Percentiles rank a stretch among this genome's conserved stretches.
Conservation (phyloP, 805 yeast genomes). For the Wickerhamomyces strasburgensis region DNA sequence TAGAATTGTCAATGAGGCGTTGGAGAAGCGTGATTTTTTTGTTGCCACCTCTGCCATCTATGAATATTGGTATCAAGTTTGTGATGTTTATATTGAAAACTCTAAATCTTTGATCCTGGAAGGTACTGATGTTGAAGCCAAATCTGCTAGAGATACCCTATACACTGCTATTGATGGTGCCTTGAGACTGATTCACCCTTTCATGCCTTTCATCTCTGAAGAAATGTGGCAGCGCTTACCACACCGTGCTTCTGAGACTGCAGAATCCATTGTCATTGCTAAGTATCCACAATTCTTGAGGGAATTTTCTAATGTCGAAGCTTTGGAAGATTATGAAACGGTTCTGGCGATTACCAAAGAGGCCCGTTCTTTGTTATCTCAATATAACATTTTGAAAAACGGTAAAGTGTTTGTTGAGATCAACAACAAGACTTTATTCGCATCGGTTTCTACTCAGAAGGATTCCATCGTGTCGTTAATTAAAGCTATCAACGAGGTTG, state of each 20-base stretch:
- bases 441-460: slow-evolving; percentile 63
- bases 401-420: slow-evolving; percentile 83
- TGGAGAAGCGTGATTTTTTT: slow-evolving; percentile 85
- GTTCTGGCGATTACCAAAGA: slow-evolving; percentile 83
- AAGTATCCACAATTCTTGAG: slow-evolving; percentile 63
- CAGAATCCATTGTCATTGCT: slow-evolving; percentile 73
- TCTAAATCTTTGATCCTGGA: slow-evolving; percentile 89
- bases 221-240: slow-evolving; percentile 99
- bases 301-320: slow-evolving; percentile 57
- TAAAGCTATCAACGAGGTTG: slow-evolving; percentile 78
- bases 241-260: slow-evolving; percentile 65
- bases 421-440: slow-evolving; percentile 39
- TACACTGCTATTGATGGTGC: slow-evolving; percentile 93
- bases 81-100: slow-evolving; percentile 98
- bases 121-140: slow-evolving; percentile 79
- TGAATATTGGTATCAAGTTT: slow-evolving; percentile 91
- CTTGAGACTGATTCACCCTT: slow-evolving; percentile 88
- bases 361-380: slow-evolving; percentile 88
- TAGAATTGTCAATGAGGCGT: slow-evolving; percentile 52
- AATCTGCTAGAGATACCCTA: slow-evolving; percentile 89
- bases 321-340: slow-evolving; percentile 75
- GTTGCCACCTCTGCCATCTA: slow-evolving; percentile 83
- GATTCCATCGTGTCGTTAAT: slow-evolving; percentile 87
- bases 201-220: slow-evolving; percentile 96
- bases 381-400: slow-evolving; percentile 81